Percentiles rank a stretch among this genome's conserved stretches.
These are phyloP conservation scores for Syncephalis fuscata DNA, from an alignment of 371 early-diverging fungal species.

Conservation along the genomic window DNA sequence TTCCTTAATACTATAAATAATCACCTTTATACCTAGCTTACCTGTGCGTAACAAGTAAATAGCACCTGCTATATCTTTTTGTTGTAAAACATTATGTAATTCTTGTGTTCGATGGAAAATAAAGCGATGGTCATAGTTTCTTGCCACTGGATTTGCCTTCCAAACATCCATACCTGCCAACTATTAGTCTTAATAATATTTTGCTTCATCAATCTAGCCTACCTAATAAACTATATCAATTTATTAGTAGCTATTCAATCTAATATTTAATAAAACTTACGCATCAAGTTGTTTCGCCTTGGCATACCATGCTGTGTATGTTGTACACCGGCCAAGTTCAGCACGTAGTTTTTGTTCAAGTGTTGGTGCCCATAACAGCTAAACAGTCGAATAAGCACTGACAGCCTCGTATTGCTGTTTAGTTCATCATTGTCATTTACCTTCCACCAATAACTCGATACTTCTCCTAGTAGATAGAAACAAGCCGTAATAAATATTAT, in stretches of 20 bases:
- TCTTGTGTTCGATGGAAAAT: slow-evolving; percentile 32
- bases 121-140: slow-evolving; percentile 47
- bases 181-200: background rate
- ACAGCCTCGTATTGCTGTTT: too few relatives aligned
- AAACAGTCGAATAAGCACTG: background rate
- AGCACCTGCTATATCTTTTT: slow-evolving; percentile 33
- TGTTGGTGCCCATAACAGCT: slow-evolving; percentile 6
- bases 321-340: slow-evolving; percentile 21
- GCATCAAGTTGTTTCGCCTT: slow-evolving; percentile 33
- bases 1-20: background rate
- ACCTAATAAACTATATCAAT: slow-evolving; percentile 4
- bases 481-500: background rate
- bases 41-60: slow-evolving; percentile 39
- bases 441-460: background rate
- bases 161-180: slow-evolving; percentile 31
- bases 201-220: too few relatives aligned
- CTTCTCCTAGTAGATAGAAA: background rate
- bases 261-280: slow-evolving; percentile 11
- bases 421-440: background rate
- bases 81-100: slow-evolving; percentile 25
- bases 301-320: slow-evolving; percentile 37
- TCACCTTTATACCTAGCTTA: background rate
- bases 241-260: slow-evolving; percentile 3
- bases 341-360: slow-evolving; percentile 19
- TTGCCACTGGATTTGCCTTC: slow-evolving; percentile 27